phyloP scores from a whole-genome alignment of 2,329 filamentous ascomycete species.

The Colletotrichum sp. region DNA sequence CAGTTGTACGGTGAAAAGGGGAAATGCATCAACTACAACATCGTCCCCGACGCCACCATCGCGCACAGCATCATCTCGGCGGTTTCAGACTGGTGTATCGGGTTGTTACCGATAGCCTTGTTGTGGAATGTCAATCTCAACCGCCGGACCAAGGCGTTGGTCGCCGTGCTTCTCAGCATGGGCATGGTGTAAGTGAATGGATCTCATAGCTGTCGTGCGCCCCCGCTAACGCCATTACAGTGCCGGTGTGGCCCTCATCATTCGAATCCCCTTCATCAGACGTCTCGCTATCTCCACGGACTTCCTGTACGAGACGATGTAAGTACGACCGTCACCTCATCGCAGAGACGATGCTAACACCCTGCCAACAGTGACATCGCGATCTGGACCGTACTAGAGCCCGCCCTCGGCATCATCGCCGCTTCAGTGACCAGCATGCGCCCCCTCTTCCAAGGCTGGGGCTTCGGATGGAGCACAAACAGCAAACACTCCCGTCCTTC shows the following conservation, averaged over 20 bases:
- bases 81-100: slow-evolving; percentile 53
- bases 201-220: background rate
- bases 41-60: slow-evolving; percentile 48
- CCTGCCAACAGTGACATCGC: slow-evolving; percentile 32
- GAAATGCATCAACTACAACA: slow-evolving; percentile 41
- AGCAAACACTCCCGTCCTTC: slow-evolving; percentile 16
- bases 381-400: slow-evolving; percentile 36
- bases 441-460: slow-evolving; percentile 33
- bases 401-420: slow-evolving; percentile 37
- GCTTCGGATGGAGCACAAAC: slow-evolving; percentile 24
- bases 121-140: slow-evolving; percentile 57
- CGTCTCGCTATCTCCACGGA: slow-evolving; percentile 28
- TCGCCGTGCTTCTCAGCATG: slow-evolving; percentile 53
- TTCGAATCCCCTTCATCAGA: slow-evolving; percentile 39
- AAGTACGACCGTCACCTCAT: slow-evolving; percentile 2
- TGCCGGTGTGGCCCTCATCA: slow-evolving; percentile 41
- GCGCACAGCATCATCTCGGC: slow-evolving; percentile 51
- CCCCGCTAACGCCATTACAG: slow-evolving; percentile 25
- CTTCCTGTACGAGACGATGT: slow-evolving; percentile 38
- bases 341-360: background rate
- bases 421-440: slow-evolving; percentile 34
- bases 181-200: slow-evolving; percentile 48
- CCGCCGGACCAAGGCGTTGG: slow-evolving; percentile 46
- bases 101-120: slow-evolving; percentile 54
- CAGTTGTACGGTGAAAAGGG: slow-evolving; percentile 40